Conservation (phyloP, 2,329 filamentous ascomycete genomes). For the Teratosphaeria zuluensis region DNA sequence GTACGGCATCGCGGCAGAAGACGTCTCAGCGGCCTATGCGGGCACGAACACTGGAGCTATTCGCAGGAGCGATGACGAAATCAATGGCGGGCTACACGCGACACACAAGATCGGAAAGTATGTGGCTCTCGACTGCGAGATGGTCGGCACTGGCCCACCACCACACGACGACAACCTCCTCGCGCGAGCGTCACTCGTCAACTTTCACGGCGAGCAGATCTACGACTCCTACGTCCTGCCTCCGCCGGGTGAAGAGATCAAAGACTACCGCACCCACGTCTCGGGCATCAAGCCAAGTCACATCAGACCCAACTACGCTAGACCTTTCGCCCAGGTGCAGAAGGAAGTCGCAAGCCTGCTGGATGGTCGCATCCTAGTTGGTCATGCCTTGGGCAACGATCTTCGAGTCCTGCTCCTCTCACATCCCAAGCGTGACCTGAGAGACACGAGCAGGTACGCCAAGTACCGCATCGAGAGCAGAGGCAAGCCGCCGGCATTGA, state of each 20-base stretch:
- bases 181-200: constrained; percentile 80
- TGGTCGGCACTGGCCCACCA: constrained; percentile 73
- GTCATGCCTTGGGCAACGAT: constrained; percentile 75
- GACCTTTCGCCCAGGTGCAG: constrained; percentile 66
- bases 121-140: constrained; percentile 90
- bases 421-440: constrained; percentile 67
- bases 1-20: constrained; percentile 44
- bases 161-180: constrained; percentile 62
- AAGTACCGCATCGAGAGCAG: constrained; percentile 61
- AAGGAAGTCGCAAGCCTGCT: constrained; percentile 59
- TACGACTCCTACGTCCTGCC: constrained; percentile 90
- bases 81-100: constrained; percentile 35
- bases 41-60: constrained; percentile 50
- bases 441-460: constrained; percentile 73
- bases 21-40: constrained; percentile 53
- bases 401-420: constrained; percentile 63
- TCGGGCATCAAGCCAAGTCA: constrained; percentile 70
- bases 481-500: constrained; percentile 61
- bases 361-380: constrained; percentile 63
- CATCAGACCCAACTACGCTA: constrained; percentile 45
- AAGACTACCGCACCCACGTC: constrained; percentile 81
- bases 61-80: constrained; percentile 46
- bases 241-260: constrained; percentile 53
- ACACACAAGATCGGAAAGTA: constrained; percentile 75
- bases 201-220: constrained; percentile 84